Evolutionary conservation across 345 rosid genomes (phyloP), one percentile per base, ranked within the genome.

Genomic region (Hibiscus trionum): DNA sequence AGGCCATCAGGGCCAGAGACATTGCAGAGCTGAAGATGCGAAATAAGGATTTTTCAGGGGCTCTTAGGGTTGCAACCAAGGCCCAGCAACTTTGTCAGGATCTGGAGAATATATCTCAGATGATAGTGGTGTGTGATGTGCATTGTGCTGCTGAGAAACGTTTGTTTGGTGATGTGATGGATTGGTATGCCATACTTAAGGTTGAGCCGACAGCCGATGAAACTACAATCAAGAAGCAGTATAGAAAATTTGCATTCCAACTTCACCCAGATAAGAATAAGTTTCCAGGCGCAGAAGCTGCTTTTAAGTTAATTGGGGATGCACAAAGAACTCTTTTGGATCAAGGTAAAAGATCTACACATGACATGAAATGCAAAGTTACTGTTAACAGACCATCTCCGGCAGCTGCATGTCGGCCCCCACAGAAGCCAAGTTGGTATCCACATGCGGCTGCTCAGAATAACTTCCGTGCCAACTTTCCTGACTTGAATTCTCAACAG

Each of bases 261-360:
- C 97, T 95, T 64, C 99, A 95, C 80, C 99, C 97, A 2, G 97
- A 95, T 79, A 95, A 95, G 80, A 95, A 89, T 78, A 85, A 86
- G 75, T 84, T 92, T 73, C 89, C 97, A 55, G 97, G 99, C 26
- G 97, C 97, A 7, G 99, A 95, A 79, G 81, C 90, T 73, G 99
- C 99, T 50, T 95, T 92, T 77, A 92, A 95, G 81, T 77, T 82
- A 70, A 82, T 92, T 74, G 93, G 91, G 39, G 96, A 95, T 79
- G 99, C 99, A 66, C 93, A 90, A 66, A 86, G 86, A 67, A 78
- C 89, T 65, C 99, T 95, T 66, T 81, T 86, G 78, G 94, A 92
- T 77, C 80, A 75, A 61, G 81, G 74, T 56, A 84, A 79, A 75
- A 80, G 97, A 78, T 82, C 82, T 59, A 2, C 79, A 66, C 87